Evolutionary conservation across 2,329 filamentous ascomycete species (phyloP), one percentile per base, ranked within the genome.

Genomic region (Didymella lethalis): DNA sequence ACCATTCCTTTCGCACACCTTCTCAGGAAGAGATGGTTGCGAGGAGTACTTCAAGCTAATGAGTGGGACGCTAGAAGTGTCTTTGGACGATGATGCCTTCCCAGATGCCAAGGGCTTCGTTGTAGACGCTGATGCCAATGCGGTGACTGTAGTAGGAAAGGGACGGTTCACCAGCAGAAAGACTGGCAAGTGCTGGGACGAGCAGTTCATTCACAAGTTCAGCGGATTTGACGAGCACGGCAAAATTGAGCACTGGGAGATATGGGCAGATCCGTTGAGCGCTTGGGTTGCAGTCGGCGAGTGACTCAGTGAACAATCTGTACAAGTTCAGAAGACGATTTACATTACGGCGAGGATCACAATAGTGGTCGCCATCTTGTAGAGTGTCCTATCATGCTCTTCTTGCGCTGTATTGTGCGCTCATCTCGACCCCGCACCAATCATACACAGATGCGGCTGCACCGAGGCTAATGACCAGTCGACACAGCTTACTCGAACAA

Each of bases 191-290:
- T 64, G 61, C 6, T 80, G 78, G 78, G 67, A 78, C 16, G 78
- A 80, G 62, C 61, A 70, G 16, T 80, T 80, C 41, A 75, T 79
- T 12, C 78, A 79, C 64, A 62, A 74, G 47, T 71, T 80, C 44
- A 77, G 78, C 63, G 75, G 57, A 7, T 80, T 78, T 59, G 75
- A 80, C 65, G 65, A 65, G 7, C 60, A 75, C 18, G 77, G 76
- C 0, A 77, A 62, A 66, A 76, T 80, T 59, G 78, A 77, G 28
- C 70, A 75, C 63, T 79, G 77, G 77, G 77, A 81, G 65, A 78
- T 80, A 49, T 81, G 79, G 78, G 78, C 76, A 14, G 79, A 81
- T 71, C 77, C 76, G 12, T 62, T 79, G 55, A 79, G 75, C 60
- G 79, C 78, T 32, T 80, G 77, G 78, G 69, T 73, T 26, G 78